phyloP scores from a whole-genome alignment of 1,284 basidiomycete genomes.

The Stereum hirsutum region DNA sequence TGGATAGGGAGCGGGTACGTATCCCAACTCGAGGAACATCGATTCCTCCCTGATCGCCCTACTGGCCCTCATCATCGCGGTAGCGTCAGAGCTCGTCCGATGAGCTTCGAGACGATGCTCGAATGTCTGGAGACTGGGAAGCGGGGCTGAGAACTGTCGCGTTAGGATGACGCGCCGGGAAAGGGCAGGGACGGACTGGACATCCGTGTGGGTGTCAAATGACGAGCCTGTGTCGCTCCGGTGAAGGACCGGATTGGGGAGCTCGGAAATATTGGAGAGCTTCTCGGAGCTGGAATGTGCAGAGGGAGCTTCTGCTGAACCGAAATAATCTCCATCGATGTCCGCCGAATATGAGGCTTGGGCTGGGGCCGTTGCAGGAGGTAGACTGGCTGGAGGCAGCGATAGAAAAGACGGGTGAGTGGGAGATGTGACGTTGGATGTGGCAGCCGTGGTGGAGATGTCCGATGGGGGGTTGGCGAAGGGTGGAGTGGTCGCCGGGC shows the following conservation, averaged over 20 bases:
- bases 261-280: background rate
- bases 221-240: slow-evolving; percentile 3
- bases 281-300: background rate
- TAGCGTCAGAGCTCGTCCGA: slow-evolving; percentile 27
- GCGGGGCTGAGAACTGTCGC: slow-evolving; percentile 51
- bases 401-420: slow-evolving; percentile 6
- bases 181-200: slow-evolving; percentile 30
- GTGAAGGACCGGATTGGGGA: background rate
- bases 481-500: slow-evolving; percentile 14
- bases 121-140: slow-evolving; percentile 33
- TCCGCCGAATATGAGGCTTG: slow-evolving; percentile 8
- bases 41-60: slow-evolving; percentile 57
- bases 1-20: slow-evolving; percentile 73
- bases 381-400: background rate
- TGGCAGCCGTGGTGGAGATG: background rate
- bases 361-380: slow-evolving; percentile 21
- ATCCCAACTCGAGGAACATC: slow-evolving; percentile 51
- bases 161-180: slow-evolving; percentile 43
- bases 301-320: slow-evolving; percentile 4
- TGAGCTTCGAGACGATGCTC: slow-evolving; percentile 30
- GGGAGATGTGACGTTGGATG: background rate
- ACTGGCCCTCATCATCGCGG: slow-evolving; percentile 24
- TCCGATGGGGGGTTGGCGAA: background rate
- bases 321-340: slow-evolving; percentile 23
- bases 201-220: slow-evolving; percentile 9